Conservation (phyloP, 2,329 filamentous ascomycete species). For the Onygena corvina region DNA sequence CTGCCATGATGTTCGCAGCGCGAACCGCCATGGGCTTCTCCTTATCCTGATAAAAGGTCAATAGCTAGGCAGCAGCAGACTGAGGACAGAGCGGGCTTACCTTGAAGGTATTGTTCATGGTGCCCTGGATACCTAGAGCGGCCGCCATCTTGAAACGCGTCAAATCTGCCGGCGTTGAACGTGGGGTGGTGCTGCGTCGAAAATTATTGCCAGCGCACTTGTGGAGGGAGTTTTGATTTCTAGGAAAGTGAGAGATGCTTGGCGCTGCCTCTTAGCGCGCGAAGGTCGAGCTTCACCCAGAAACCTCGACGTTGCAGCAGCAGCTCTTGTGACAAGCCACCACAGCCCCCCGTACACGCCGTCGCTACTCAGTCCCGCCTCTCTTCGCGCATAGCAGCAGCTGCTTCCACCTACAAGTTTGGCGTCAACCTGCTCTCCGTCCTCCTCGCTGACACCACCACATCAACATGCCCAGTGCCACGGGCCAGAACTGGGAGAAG, state of each 20-base stretch:
- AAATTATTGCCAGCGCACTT: not conserved
- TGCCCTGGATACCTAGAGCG: conserved; percentile 35
- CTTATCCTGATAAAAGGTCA: conserved; percentile 49
- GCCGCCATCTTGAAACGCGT: conserved; percentile 37
- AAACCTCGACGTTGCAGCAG: conserved; percentile 8
- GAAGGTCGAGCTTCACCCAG: not conserved
- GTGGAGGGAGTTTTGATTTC: conserved; percentile 8
- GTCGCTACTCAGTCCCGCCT: not conserved
- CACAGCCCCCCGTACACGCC: not conserved
- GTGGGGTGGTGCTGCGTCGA: not conserved
- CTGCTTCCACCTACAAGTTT: not conserved
- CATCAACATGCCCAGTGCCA: conserved; percentile 74
- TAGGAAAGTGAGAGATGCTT: conserved; percentile 10
- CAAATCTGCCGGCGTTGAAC: not conserved
- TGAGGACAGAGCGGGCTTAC: conserved; percentile 28
- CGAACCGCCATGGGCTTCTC: conserved; percentile 98
- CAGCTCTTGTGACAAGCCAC: conserved; percentile 7
- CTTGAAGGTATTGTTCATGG: conserved; percentile 54
- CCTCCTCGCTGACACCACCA: conserved; percentile 13
- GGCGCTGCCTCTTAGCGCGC: conserved; percentile 9
- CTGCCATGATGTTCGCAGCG: conserved; percentile 91
- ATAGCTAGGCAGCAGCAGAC: not conserved
- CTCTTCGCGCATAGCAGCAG: not conserved
- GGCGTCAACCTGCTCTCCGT: not conserved
- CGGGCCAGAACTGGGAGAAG: conserved; percentile 93